Evolutionary conservation across 305 asterid species (phyloP).

Genomic region (Fraxinus floribunda): DNA sequence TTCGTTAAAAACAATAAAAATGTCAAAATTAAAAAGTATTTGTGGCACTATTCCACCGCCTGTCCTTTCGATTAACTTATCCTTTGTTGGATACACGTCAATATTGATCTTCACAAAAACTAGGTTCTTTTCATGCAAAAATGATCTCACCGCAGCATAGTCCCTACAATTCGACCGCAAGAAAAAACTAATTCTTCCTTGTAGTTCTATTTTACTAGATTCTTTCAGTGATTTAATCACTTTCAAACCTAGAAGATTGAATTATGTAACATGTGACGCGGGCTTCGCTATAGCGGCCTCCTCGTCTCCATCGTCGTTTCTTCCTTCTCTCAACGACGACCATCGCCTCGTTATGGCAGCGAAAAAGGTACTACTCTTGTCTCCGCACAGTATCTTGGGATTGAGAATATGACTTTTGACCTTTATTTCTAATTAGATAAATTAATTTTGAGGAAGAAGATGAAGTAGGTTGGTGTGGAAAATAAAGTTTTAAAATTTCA

Average conservation of each 20-base stretch:
- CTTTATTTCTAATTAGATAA: no score
- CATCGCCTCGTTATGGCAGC: constrained; percentile 66
- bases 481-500: no score
- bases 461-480: no score
- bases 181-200: not conserved
- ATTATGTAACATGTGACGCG: not conserved
- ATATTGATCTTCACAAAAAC: constrained; percentile 73
- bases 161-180: constrained; percentile 88
- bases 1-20: no score
- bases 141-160: constrained; percentile 71
- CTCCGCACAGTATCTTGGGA: no score
- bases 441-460: no score
- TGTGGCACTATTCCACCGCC: constrained; percentile 71
- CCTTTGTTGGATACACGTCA: constrained; percentile 69
- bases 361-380: constrained; percentile 66
- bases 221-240: no score
- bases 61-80: constrained; percentile 61
- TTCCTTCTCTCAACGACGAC: constrained; percentile 44
- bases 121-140: constrained; percentile 47
- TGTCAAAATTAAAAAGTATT: no score
- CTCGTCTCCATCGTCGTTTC: constrained; percentile 15
- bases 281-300: constrained; percentile 3
- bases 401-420: no score
- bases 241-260: no score
- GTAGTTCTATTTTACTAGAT: no score